These are phyloP conservation scores for Stipa capillata DNA, from an alignment of 176 grass and related monocot genomes.

Conservation along the genomic window DNA sequence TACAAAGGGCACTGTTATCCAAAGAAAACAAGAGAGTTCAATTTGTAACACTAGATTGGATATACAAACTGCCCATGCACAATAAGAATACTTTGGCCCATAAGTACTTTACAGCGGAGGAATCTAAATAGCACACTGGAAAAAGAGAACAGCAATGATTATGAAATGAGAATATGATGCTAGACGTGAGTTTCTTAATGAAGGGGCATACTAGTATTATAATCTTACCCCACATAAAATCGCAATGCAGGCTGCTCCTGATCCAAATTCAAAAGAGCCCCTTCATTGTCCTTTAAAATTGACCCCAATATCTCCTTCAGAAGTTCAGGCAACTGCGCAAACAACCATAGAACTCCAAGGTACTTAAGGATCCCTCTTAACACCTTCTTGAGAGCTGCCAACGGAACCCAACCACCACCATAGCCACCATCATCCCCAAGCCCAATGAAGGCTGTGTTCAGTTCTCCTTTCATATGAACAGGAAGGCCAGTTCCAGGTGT, in stretches of 20 bases:
- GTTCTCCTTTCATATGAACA: conserved; percentile 91
- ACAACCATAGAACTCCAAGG: conserved; percentile 97
- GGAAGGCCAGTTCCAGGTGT: conserved; percentile 70
- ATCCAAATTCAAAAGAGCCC: conserved; percentile 98
- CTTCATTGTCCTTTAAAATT: conserved; percentile 98
- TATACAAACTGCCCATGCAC: background rate
- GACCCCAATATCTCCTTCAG: conserved; percentile 96
- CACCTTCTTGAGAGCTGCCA: conserved; percentile 96
- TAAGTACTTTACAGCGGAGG: background rate
- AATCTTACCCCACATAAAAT: conserved; percentile 92
- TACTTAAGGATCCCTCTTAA: conserved; percentile 97
- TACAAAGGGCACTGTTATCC: background rate
- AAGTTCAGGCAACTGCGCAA: conserved; percentile 97
- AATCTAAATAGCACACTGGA: background rate
- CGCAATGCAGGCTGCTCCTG: conserved; percentile 95
- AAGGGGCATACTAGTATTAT: background rate
- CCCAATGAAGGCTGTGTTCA: conserved; percentile 98
- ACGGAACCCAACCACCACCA: conserved; percentile 97
- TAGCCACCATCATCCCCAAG: conserved; percentile 99
- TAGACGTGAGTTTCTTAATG: background rate
- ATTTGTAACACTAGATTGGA: background rate
- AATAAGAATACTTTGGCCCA: background rate
- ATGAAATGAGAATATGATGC: background rate
- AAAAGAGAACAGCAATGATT: background rate
- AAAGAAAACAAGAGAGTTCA: background rate